Conservation (phyloP, 768 basidiomycete genomes). For the Asterophora lycoperdoides region DNA sequence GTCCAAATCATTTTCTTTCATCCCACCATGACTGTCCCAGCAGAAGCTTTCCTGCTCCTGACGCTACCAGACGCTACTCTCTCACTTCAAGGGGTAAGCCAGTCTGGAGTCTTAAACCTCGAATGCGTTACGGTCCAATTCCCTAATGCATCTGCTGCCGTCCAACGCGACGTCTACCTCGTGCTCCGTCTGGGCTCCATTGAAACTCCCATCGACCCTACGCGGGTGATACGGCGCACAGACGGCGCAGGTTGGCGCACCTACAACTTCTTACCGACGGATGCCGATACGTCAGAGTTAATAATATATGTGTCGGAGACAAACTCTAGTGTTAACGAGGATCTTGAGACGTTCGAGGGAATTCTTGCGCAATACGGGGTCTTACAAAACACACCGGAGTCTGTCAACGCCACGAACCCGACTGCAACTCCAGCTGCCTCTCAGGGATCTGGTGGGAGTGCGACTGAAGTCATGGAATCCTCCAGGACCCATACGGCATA, state of each 20-base stretch:
- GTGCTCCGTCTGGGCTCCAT: constrained; percentile 52
- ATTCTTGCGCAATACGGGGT: constrained; percentile 64
- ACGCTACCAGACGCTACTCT: constrained; percentile 47
- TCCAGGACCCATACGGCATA: constrained; percentile 1
- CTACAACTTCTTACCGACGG: constrained; percentile 42
- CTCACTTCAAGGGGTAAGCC: constrained; percentile 24
- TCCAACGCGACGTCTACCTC: constrained; percentile 60
- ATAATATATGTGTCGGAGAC: constrained; percentile 31
- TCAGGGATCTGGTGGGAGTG: too few relatives aligned
- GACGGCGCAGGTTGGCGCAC: constrained; percentile 32
- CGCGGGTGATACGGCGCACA: constrained; percentile 38
- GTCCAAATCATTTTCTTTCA: neutral
- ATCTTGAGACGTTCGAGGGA: constrained; percentile 61
- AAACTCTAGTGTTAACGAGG: constrained; percentile 42
- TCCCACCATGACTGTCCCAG: constrained; percentile 11
- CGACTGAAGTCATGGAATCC: constrained; percentile 13
- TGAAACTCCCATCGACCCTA: constrained; percentile 61
- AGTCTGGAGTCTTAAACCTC: constrained; percentile 47
- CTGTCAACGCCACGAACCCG: constrained; percentile 3
- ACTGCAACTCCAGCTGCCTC: neutral
- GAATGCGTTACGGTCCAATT: constrained; percentile 57
- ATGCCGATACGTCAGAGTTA: constrained; percentile 33
- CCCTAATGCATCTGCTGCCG: constrained; percentile 25
- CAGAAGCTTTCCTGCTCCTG: constrained; percentile 53
- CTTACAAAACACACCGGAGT: constrained; percentile 26